Evolutionary conservation across 1,284 basidiomycete genomes (phyloP).

Genomic region (Ceratobasidium sp.): DNA sequence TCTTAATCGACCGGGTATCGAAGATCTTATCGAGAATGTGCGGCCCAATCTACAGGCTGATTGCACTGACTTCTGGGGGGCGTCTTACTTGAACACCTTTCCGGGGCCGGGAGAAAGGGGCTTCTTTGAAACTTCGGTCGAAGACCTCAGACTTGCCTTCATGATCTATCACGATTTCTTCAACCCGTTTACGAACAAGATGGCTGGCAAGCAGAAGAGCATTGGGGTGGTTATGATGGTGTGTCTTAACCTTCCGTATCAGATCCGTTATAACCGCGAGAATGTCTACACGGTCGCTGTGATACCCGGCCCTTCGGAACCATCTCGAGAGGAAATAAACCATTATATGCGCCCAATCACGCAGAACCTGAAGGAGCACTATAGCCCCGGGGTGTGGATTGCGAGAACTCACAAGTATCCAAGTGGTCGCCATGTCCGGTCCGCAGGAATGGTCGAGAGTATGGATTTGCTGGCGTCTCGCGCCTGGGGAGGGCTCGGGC

Average conservation of each 20-base stretch:
- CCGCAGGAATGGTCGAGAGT: background rate
- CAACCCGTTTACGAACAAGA: constrained; percentile 52
- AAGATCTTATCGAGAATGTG: constrained; percentile 20
- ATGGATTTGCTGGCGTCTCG: background rate
- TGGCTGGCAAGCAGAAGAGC: constrained; percentile 50
- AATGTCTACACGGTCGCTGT: constrained; percentile 54
- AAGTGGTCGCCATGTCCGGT: constrained; percentile 5
- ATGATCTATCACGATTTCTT: constrained; percentile 54
- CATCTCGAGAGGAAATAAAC: constrained; percentile 48
- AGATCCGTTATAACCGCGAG: constrained; percentile 51
- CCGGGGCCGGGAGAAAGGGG: constrained; percentile 46
- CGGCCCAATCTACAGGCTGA: background rate
- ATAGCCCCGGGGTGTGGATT: constrained; percentile 50
- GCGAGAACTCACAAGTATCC: constrained; percentile 31
- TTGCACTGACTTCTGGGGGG: constrained; percentile 49
- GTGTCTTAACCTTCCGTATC: constrained; percentile 53
- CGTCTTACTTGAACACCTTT: constrained; percentile 48
- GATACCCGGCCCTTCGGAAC: constrained; percentile 50
- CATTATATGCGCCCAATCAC: constrained; percentile 50
- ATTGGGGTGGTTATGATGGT: constrained; percentile 53
- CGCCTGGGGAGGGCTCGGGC: background rate
- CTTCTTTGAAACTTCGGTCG: constrained; percentile 44
- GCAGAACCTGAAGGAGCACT: constrained; percentile 50
- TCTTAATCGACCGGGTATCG: constrained; percentile 22
- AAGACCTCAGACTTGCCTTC: constrained; percentile 48